Base-by-base conservation (phyloP, 1,284 basidiomycete genomes). In the Fomitopsis palustris region DNA sequence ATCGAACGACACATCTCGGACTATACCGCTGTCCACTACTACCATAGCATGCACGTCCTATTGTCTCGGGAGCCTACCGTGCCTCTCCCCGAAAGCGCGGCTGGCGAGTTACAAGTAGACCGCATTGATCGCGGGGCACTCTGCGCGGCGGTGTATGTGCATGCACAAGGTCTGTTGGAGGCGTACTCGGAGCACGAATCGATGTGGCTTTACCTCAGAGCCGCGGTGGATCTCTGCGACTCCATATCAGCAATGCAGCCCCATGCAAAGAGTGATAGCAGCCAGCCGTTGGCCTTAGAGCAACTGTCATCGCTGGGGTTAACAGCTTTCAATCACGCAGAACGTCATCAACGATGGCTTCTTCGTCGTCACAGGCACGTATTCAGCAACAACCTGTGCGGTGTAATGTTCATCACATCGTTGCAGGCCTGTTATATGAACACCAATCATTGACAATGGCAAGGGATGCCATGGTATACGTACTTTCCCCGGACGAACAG, bases 1-100 rank as follows among this genome's bases (percentile, higher is more conserved):
- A 75, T 88, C 19, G 77, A 84, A 35, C 68, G 62, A 16, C 85
- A 90, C 65, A 73, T 88, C 29, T 83, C 84, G 19, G 88, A 90
- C 67, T 81, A 85, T 66, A 84, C 85, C 39, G 82, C 86, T 2
- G 76, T 84, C 38, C 80, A 87, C 63, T 81, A 82, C 59, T 67
- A 82, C 38, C 76, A 75, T 62, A 67, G 63, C n/a, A 37, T 47
- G 10, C 37, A 59, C 6, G 17, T 17, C 55, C 21, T 16, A 21
- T 35, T 27, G 19, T 27, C 8, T 29, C 17, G 45, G 33, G 39
- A 35, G 31, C 29, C 14, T 9, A 14, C 19, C 33, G 23, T 14
- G 23, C 39, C 23, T 16, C 37, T 42, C 3, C 53, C 33, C 2
- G 33, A 5, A 16, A 12, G 19, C 25, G 31, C 38, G 14, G 12